Evolutionary conservation across 768 basidiomycete genomes (phyloP).

Genomic region (Tricholoma sp.): DNA sequence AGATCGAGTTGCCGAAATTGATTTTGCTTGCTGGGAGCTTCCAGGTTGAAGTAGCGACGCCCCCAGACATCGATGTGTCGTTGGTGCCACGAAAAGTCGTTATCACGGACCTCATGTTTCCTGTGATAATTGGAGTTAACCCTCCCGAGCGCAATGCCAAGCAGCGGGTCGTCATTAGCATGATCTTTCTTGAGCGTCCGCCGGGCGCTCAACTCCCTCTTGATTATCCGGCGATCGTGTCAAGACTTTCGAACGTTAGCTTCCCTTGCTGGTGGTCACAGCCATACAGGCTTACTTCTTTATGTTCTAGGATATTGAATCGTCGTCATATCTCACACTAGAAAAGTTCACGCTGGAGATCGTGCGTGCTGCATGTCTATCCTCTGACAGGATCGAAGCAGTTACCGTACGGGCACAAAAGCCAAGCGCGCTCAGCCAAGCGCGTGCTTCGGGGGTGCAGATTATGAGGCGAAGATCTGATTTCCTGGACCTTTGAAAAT

Average conservation of each 20-base stretch:
- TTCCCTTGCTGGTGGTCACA: not conserved
- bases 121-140: slow-evolving; percentile 67
- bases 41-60: slow-evolving; percentile 31
- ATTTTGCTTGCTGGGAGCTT: slow-evolving; percentile 47
- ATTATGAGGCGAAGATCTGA: slow-evolving; percentile 40
- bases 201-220: slow-evolving; percentile 18
- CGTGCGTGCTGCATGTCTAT: slow-evolving; percentile 32
- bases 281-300: not conserved
- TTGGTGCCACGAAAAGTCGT: slow-evolving; percentile 22
- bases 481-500: slow-evolving; percentile 12
- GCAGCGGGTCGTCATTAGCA: slow-evolving; percentile 55
- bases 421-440: slow-evolving; percentile 68
- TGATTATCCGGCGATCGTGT: slow-evolving; percentile 33
- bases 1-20: slow-evolving; percentile 41
- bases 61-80: not conserved
- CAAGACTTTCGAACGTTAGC: slow-evolving; percentile 29
- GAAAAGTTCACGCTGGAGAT: slow-evolving; percentile 53
- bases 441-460: slow-evolving; percentile 56
- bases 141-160: slow-evolving; percentile 61
- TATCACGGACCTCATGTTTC: slow-evolving; percentile 43
- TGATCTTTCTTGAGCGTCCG: slow-evolving; percentile 36
- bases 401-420: slow-evolving; percentile 59
- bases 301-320: slow-evolving; percentile 38
- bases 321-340: slow-evolving; percentile 51
- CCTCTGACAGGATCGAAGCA: slow-evolving; percentile 25